Evolutionary conservation across 2,329 filamentous ascomycete species (phyloP), one percentile per base, ranked within the genome.

Genomic region (Beauveria medogensis): DNA sequence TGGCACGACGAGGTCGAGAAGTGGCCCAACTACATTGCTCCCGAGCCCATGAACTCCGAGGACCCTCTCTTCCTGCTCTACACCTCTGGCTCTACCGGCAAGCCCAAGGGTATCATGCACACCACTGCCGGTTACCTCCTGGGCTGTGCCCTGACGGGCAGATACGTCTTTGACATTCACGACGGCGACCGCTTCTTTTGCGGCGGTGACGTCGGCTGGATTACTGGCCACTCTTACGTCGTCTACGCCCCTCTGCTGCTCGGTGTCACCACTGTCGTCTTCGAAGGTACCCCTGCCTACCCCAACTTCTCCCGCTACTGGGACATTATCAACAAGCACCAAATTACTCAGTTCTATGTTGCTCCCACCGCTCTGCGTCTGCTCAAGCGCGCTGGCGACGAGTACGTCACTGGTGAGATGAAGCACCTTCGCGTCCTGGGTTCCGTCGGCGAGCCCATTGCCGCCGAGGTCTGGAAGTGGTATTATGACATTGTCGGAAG

Each of bases 1-100:
- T 99, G 94, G 94, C 92, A 97, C 76, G 94, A 97, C 79, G 93
- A 97, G 82, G 87, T 93, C 60, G 91, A 95, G 74, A 97, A 97
- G 80, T 97, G 91, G 85, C 94, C 94, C 65, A 82, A 86, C 69
- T 97, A 97, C 81, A 88, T 95, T 71, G 81, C 93, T 34, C 92
- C 93, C 12, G 92, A 95, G 80, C 77, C 86, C 66, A 89, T 99
- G 83, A 91, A 84, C 80, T 90, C 94, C 1, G 94, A 99, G 76
- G 94, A 99, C 71, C 94, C 94, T 61, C 84, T 99, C 9, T 99
- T 97, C 85, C 80, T 99, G 62, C 89, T 99, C 61, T 99, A 99
- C 80, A 99, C 94, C 2, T 97, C 93, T 41, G 94, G 94, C 46
- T 97, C 93, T 1, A 99, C 94, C 9, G 94, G 94, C 65, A 97